A percentile compares a stretch with the other conserved stretches of the same genome.
phyloP scores from a whole-genome alignment of 2,329 filamentous ascomycete species.

The Huntiella omanensis region DNA sequence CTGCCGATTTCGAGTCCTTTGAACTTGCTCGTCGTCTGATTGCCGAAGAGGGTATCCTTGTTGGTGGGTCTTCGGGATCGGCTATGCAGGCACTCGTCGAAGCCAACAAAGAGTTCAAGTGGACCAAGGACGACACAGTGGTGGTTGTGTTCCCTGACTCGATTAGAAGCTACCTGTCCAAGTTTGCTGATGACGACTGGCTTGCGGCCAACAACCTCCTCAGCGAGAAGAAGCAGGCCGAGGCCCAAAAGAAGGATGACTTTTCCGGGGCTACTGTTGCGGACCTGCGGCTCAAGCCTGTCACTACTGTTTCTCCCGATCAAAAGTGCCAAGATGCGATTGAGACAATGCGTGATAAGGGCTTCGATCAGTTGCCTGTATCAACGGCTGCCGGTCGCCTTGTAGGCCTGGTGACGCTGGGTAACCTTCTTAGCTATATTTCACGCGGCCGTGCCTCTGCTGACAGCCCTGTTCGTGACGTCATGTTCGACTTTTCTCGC shows the following conservation, averaged over 20 bases:
- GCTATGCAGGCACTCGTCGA: constrained; percentile 68
- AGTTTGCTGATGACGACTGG: constrained; percentile 99
- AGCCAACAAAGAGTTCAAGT: constrained; percentile 56
- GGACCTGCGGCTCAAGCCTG: constrained; percentile 74
- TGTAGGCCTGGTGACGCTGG: constrained; percentile 82
- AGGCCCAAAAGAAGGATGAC: constrained; percentile 25
- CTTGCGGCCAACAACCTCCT: constrained; percentile 89
- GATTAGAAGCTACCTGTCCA: constrained; percentile 91
- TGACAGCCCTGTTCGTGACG: constrained; percentile 56
- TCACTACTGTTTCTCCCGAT: constrained; percentile 60
- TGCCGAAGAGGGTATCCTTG: constrained; percentile 79
- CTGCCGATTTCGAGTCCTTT: constrained; percentile 81
- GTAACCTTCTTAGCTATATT: constrained; percentile 83
- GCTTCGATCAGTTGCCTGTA: constrained; percentile 93
- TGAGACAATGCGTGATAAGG: constrained; percentile 95
- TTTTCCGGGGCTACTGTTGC: constrained; percentile 65
- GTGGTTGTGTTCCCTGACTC: constrained; percentile 89
- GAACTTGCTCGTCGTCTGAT: constrained; percentile 78
- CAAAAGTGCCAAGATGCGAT: constrained; percentile 71
- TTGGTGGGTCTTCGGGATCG: constrained; percentile 84
- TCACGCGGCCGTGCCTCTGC: constrained; percentile 62
- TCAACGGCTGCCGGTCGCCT: constrained; percentile 48
- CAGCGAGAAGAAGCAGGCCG: constrained; percentile 25
- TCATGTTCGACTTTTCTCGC: constrained; percentile 93
- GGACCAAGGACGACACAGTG: constrained; percentile 68